Base-by-base conservation (phyloP, 768 basidiomycete species). In the Boletus huronensis region DNA sequence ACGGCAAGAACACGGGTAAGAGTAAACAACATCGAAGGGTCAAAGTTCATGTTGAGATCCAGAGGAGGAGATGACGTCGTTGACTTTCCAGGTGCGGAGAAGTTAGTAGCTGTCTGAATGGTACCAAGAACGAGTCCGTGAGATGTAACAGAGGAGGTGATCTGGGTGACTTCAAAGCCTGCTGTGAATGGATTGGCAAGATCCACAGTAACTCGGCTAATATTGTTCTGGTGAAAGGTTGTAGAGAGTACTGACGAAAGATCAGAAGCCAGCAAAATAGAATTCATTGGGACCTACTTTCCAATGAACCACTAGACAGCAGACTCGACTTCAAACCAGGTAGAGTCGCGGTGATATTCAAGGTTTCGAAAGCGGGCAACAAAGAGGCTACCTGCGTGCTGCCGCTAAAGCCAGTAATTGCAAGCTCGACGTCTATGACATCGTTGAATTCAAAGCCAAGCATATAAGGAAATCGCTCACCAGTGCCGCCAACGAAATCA, bases 161-260 rank as follows among this genome's bases (percentile, higher is more conserved):
- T 80, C 43, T 74, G 70, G 3, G 81, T 85, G 55, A 90, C 81
- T 28, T 72, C 66, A 35, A 90, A 75, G 23, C 74, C 71, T 3
- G 83, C 73, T 6, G 80, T 82, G 71, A 90, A 90, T 4, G 87
- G 87, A 65, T 90, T 89, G 43, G 65, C 74, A 29, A 90, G 74
- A 28, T 75, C 67, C 32, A 88, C 85, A 8, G 76, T 78, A 49
- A 85, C 83, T 59, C 86, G 83, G 36, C 80, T 79, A 55, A 88
- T 77, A 65, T 89, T 85, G 60, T 83, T 81, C 52, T 70, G 67
- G 28, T 70, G 72, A 17, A 85, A 86, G 23, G 87, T 89, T 10
- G 84, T 85, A 3, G 82, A 62, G 21, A 90, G 74, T 41, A 89
- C 84, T 82, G 58, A 9, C 7, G 13, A 42, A 52, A 11, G 23